These are phyloP conservation scores for Thielaviopsis ethacetica DNA, from an alignment of 2,329 filamentous ascomycete genomes.

Conservation along the genomic window DNA sequence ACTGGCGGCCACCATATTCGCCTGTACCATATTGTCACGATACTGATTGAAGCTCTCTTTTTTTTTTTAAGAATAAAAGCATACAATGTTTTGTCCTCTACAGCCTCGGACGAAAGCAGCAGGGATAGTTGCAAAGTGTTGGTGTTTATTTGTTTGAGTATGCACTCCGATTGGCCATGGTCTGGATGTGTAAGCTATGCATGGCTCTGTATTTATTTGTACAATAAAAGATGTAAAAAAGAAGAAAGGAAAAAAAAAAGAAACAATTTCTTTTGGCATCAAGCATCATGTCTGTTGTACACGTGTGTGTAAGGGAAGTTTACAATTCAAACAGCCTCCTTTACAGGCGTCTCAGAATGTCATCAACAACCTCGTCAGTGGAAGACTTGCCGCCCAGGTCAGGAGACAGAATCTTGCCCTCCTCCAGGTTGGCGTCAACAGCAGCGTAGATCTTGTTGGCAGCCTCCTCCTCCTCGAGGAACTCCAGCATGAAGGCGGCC, in stretches of 20 bases:
- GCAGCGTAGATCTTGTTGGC: slow-evolving; percentile 82
- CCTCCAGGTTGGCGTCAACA: slow-evolving; percentile 77
- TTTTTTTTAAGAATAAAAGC: not conserved
- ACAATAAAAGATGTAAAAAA: not conserved
- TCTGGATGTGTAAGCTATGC: not conserved
- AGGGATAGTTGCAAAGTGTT: not conserved
- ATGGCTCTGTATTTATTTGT: not conserved
- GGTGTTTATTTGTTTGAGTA: not conserved
- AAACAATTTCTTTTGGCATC: not conserved
- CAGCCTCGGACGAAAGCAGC: not conserved
- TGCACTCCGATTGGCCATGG: not conserved
- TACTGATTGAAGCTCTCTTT: slow-evolving; percentile 3
- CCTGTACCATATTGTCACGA: slow-evolving; percentile 12
- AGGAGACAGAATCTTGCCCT: slow-evolving; percentile 67
- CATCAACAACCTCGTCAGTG: slow-evolving; percentile 73
- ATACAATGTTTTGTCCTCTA: not conserved
- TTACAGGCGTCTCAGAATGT: slow-evolving; percentile 72
- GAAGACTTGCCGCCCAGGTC: slow-evolving; percentile 79
- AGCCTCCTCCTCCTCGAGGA: slow-evolving; percentile 71
- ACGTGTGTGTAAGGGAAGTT: not conserved
- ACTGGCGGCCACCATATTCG: not conserved
- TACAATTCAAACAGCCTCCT: no score
- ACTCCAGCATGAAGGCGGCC: slow-evolving; percentile 90
- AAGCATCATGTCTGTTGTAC: not conserved
- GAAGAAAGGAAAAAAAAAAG: no score